Base-by-base conservation (phyloP, 2,329 filamentous ascomycete genomes). In the Aspergillus ruber region DNA sequence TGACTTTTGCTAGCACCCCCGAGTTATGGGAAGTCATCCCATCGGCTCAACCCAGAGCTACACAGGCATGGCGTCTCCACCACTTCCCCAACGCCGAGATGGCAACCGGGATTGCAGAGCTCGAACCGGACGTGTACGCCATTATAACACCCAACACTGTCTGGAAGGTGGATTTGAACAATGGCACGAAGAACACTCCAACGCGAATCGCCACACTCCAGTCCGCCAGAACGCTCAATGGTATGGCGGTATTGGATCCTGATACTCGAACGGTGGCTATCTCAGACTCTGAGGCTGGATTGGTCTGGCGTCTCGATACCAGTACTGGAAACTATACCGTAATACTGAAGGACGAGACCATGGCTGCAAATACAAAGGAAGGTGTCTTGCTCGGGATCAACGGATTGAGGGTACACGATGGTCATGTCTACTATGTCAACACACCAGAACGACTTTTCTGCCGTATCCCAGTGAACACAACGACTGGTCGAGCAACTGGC, bases 1-100 rank as follows among this genome's bases (percentile, higher is more conserved):
- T 65, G 17, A 62, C 62, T 5, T 36, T 50, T 18, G 42, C 50
- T n/a, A 55, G 46, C 23, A 47, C 45, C 18, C 47, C 52, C 32
- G 54, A 54, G 39, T 43, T 54, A 21, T 57, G 52, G 54, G 51
- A 52, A 17, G 46, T 54, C n/a, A 42, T 35, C 7, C 47, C 15
- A 20, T 42, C 36, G 9, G 39, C 25, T 9, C 15, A 45, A 18
- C 44, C 48, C 18, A 43, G 47, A 1, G 36, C 45, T 23, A 45
- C 41, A 35, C 45, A 52, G 17, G 52, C 50, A 15, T 38, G 42
- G n/a, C 17, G 48, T 4, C 39, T 51, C 9, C 38, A 48, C 38
- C 50, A 42, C 17, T 55, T 56, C 32, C 35, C 51, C 3, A 48
- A 42, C 18, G 54, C 36, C 2, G 32, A 46, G 33, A 46, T 45